Evolutionary conservation across 1,284 basidiomycete genomes (phyloP).

Genomic region (Ustilago cynodontis): DNA sequence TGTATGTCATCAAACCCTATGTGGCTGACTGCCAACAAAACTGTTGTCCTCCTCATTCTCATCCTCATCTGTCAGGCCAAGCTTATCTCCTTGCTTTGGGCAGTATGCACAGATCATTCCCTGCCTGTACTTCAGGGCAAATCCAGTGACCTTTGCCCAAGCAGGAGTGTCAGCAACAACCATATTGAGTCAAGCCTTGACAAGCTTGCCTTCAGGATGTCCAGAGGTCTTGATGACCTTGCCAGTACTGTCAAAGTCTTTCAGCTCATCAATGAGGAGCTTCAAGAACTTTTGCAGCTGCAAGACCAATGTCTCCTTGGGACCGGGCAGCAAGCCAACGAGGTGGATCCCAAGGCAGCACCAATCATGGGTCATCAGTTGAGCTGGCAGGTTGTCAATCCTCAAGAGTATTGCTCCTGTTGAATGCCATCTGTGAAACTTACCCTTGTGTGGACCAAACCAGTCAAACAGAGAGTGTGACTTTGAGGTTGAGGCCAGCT

Average conservation of each 20-base stretch:
- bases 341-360: conserved; percentile 3
- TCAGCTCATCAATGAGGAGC: conserved; percentile 12
- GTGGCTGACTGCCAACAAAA: background rate
- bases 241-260: background rate
- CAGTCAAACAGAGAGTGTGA: conserved; percentile 18
- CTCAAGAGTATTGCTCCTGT: conserved; percentile 4
- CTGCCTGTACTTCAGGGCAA: background rate
- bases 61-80: background rate
- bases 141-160: conserved; percentile 5
- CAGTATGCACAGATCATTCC: background rate
- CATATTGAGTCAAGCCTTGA: conserved; percentile 2
- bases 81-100: background rate
- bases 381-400: conserved; percentile 10
- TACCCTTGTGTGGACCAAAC: conserved; percentile 12
- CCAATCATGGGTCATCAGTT: background rate
- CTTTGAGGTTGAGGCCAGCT: conserved; percentile 1
- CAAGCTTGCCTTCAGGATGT: background rate
- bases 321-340: conserved; percentile 12
- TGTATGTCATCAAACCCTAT: background rate
- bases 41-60: background rate
- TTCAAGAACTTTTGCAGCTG: background rate
- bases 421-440: background rate
- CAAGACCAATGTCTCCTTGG: background rate
- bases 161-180: conserved; percentile 9
- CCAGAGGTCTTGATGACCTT: background rate